Percentiles rank a stretch among this genome's conserved stretches.
phyloP scores from a whole-genome alignment of 2,329 filamentous ascomycete species.

The Calcarisporium arbuscula region DNA sequence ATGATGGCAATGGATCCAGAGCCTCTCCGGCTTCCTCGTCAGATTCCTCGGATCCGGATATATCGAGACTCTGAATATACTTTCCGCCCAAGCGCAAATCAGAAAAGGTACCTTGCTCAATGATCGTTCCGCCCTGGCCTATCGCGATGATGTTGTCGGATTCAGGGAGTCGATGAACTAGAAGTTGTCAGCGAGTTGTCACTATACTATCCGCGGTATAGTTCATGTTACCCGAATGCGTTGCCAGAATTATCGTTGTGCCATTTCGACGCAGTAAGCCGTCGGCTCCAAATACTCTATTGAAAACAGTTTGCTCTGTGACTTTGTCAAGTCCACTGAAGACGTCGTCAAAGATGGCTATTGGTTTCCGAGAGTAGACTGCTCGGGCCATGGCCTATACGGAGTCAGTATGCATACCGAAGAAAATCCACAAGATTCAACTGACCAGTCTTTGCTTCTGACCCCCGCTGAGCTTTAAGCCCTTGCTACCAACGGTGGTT shows the following conservation, averaged over 20 bases:
- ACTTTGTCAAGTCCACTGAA: constrained; percentile 34
- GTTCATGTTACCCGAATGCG: constrained; percentile 23
- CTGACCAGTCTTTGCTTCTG: constrained; percentile 27
- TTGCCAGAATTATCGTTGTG: constrained; percentile 25
- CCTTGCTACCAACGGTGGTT: constrained; percentile 23
- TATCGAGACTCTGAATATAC: constrained; percentile 30
- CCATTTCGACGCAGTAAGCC: constrained; percentile 27
- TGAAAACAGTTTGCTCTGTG: constrained; percentile 35
- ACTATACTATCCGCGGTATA: not conserved
- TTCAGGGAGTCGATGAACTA: constrained; percentile 26
- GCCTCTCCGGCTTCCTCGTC: constrained; percentile 8
- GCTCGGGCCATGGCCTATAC: constrained; percentile 25
- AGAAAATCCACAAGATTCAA: not conserved
- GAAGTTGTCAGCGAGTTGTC: too few species aligned
- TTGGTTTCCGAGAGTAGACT: constrained; percentile 22
- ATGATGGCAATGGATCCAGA: too few species aligned
- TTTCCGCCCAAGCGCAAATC: constrained; percentile 27
- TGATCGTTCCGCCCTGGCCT: constrained; percentile 27
- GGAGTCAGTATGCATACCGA: not conserved
- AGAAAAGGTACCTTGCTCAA: constrained; percentile 34
- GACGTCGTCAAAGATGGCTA: constrained; percentile 32
- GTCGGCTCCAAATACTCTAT: constrained; percentile 26
- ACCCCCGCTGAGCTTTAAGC: constrained; percentile 27
- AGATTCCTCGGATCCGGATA: constrained; percentile 17
- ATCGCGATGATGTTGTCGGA: constrained; percentile 40